A percentile compares a stretch with the other conserved stretches of the same genome.
These are phyloP conservation scores for Vigna mungo DNA, from an alignment of 306 rosid species.

Conservation along the genomic window DNA sequence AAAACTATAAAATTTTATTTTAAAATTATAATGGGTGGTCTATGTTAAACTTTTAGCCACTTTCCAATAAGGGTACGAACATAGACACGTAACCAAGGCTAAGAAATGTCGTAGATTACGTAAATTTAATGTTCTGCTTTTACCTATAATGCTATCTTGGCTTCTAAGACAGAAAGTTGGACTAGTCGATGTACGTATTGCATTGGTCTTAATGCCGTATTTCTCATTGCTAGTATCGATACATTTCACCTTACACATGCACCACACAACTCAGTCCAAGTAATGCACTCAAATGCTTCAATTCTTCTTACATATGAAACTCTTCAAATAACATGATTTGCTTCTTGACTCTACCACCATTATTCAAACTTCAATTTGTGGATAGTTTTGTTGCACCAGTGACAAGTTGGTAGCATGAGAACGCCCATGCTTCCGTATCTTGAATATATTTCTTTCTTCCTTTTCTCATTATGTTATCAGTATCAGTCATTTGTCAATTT, in stretches of 20 bases:
- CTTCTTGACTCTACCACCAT: conserved; percentile 3
- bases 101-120: background rate
- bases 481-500: too few relatives aligned
- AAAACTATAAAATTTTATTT: background rate
- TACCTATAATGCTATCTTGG: background rate
- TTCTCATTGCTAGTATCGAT: conserved; percentile 14
- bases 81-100: background rate
- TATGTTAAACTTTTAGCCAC: background rate
- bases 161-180: conserved; percentile 30
- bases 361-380: conserved; percentile 49
- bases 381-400: conserved; percentile 33
- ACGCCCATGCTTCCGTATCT: conserved; percentile 44
- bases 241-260: background rate
- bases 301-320: conserved; percentile 5
- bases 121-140: background rate
- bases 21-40: background rate
- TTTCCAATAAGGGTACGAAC: background rate
- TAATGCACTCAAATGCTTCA: conserved; percentile 26
- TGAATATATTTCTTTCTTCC: background rate
- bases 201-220: conserved; percentile 19
- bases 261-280: conserved; percentile 1
- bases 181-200: conserved; percentile 14
- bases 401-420: conserved; percentile 33
- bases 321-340: conserved; percentile 3
- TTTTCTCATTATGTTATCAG: too few relatives aligned